These are phyloP conservation scores for Chaetothyriales sp. DNA, from an alignment of 2,329 filamentous ascomycete species.

Conservation along the genomic window DNA sequence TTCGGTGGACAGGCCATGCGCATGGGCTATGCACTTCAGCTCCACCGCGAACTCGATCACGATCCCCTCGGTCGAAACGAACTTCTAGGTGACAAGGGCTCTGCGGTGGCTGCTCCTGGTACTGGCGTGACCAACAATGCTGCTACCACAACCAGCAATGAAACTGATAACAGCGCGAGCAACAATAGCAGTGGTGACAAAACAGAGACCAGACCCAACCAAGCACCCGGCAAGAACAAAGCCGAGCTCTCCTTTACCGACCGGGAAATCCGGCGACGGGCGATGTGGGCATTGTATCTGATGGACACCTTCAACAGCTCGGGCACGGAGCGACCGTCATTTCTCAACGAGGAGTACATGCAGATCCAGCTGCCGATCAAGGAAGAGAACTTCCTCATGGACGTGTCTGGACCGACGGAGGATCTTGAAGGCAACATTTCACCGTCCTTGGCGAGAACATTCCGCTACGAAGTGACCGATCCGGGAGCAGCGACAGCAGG, in stretches of 20 bases:
- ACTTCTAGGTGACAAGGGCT: conserved; percentile 18
- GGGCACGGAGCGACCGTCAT: conserved; percentile 79
- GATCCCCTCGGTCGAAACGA: conserved; percentile 52
- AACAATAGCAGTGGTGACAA: background rate
- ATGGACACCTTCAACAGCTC: conserved; percentile 98
- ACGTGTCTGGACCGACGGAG: conserved; percentile 79
- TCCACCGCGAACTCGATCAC: conserved; percentile 80
- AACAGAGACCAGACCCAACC: background rate
- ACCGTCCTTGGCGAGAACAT: background rate
- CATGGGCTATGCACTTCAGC: conserved; percentile 89
- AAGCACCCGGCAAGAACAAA: conserved; percentile 6
- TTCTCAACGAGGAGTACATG: conserved; percentile 76
- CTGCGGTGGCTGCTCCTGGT: background rate
- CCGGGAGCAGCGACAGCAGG: no score
- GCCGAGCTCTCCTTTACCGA: conserved; percentile 70
- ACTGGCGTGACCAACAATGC: background rate
- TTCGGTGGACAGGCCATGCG: conserved; percentile 86
- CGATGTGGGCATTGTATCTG: conserved; percentile 96
- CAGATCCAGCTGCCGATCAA: conserved; percentile 82
- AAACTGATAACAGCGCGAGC: no score
- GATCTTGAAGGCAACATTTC: conserved; percentile 58
- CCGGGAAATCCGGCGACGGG: conserved; percentile 76
- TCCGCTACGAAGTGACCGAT: background rate
- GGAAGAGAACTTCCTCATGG: conserved; percentile 77
- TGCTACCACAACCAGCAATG: background rate